Evolutionary conservation across 805 yeast genomes (phyloP), one percentile per base, ranked within the genome.

Genomic region (Myxozyma lipomycoides): DNA sequence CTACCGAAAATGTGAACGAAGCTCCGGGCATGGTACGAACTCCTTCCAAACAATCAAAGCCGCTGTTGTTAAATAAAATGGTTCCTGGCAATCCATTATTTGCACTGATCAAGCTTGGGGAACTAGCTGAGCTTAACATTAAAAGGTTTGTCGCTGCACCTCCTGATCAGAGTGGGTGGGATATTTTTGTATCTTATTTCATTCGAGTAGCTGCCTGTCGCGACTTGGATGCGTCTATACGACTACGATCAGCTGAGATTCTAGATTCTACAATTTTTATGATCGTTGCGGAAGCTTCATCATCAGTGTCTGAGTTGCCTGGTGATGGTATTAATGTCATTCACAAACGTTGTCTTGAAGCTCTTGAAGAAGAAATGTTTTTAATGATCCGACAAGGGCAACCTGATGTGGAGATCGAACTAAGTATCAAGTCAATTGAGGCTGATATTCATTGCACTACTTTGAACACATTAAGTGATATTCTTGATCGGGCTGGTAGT

Each of bases 401-500:
- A 12, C 56, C 59, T 1, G 49, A 45, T 4, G 44, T 48, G 3
- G 63, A 51, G 15, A 50, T 53, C 48, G 60, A 57, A 28, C 43
- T 48, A 9, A 57, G 56, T 10, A 52, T 44, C 2, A 50, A 50
- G 43, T 40, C 79, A 56, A 77, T 81, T 28, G 88, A 84, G 58
- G 76, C 82, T 1, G 90, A 84, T 46, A 78, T 88, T 53, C 79
- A 83, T 52, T 73, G 84, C 17, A 76, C 76, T 25, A 67, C 78
- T 0, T 70, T 90, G 37, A 76, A 79, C 25, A 83, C 87, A 0
- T 65, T 91, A 45, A 84, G 82, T 62, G 79, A 75, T 26, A 72
- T 90, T n/a, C 73, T 91, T 28, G 95, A 89, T 61, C 81, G 84
- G 59, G 84, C 80, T 63, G 97, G 95, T 1, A 74, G 76, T 32